Evolutionary conservation across 108 stramenopile genomes (phyloP), one percentile per base, ranked within the genome.

Genomic region (Stephanodiscus triporus): DNA sequence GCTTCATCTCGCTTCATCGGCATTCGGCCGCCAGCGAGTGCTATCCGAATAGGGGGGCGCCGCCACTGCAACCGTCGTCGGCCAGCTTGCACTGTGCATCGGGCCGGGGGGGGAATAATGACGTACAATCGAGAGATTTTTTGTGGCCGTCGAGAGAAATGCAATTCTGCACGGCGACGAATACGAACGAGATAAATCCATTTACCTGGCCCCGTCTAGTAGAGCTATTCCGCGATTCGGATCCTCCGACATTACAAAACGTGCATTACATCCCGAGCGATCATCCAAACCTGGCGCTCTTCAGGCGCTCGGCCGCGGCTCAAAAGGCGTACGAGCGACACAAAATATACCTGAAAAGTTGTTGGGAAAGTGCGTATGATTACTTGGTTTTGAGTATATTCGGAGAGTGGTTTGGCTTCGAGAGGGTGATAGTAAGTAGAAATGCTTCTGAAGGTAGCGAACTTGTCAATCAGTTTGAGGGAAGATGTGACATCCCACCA

Each of bases 321-420:
- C 63, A 75, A 65, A 26, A 23, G 20, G 53, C 37, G 22, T 81
- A 81, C 32, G 48, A 65, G 37, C 51, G 43, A 48, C 80, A 81
- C 40, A 68, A 75, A 60, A 0, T n/a, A 47, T 64, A 81, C 32
- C 30, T 81, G 10, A 27, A 54, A 16, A 37, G 9, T 17, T 23
- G 70, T 59, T 81, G 80, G 80, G 75, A 53, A 55, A 75, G 73
- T 55, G 32, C 73, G 5, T 81, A 81, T 20, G 80, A 81, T 70
- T 81, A 75, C 30, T 66, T 81, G 40, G 73, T 74, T 2, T 29
- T 75, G 6, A 50, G 68, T 2, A 81, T 75, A 54, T 80, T 80
- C 43, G 79, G 79, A 48, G 23, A 63, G 49, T 37, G 70, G 32
- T 80, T 80, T 53, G 80, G 80, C 14, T 81, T 81, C 61, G 53